phyloP scores from a whole-genome alignment of 768 basidiomycete genomes.

The Flagelloscypha sp. region DNA sequence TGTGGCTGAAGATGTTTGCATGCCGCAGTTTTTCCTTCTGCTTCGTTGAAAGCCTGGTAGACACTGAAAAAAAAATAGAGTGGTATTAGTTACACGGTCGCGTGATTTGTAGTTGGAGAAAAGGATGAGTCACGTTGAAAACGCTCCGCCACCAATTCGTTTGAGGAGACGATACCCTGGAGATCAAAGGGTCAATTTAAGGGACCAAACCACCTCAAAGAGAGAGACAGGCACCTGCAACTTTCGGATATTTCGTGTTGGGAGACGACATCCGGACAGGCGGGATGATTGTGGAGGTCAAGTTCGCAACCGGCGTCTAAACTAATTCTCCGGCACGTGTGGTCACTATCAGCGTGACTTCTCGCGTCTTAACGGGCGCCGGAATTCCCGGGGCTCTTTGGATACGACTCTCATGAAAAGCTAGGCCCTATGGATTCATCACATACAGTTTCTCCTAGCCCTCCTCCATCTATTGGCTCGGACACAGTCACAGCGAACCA shows the following conservation, averaged over 20 bases:
- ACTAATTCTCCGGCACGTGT: too few species aligned
- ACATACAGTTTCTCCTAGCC: too few species aligned
- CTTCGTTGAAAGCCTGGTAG: slow-evolving; percentile 69
- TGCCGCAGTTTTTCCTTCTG: slow-evolving; percentile 63
- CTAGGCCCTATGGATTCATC: too few species aligned
- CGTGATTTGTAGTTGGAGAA: slow-evolving; percentile 1
- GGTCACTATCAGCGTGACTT: too few species aligned
- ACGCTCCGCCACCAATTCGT: slow-evolving; percentile 82
- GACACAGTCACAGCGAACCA: too few species aligned
- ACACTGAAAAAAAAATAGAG: slow-evolving; percentile 42
- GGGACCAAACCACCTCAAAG: neutral
- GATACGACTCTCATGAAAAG: too few species aligned
- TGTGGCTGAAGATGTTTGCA: slow-evolving; percentile 78
- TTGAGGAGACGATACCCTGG: slow-evolving; percentile 64
- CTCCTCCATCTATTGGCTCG: too few species aligned
- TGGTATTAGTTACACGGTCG: neutral
- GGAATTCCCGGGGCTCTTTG: too few species aligned
- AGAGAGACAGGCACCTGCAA: slow-evolving; percentile 16
- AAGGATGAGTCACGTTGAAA: slow-evolving; percentile 57
- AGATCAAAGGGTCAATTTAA: neutral
- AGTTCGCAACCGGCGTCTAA: too few species aligned
- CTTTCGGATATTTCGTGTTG: slow-evolving; percentile 26
- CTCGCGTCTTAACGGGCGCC: too few species aligned
- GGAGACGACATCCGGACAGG: too few species aligned
- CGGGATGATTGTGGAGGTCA: too few species aligned